phyloP scores from a whole-genome alignment of 1,139 yeast genomes.

The Nakaseomyces nivariensis region DNA sequence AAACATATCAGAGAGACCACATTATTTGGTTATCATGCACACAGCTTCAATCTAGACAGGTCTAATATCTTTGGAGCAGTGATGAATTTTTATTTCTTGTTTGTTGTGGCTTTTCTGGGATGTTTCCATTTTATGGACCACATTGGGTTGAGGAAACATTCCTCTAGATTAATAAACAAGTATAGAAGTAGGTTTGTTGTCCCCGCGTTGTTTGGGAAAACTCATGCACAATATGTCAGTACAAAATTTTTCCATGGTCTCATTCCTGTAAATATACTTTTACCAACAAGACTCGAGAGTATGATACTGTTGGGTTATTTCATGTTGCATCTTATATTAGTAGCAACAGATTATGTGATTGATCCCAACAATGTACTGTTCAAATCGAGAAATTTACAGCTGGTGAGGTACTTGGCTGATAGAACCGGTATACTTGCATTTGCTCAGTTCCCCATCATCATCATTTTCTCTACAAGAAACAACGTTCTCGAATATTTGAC shows the following conservation, averaged over 20 bases:
- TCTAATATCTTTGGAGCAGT: conserved; percentile 11
- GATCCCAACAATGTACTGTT: conserved; percentile 37
- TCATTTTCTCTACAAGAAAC: conserved; percentile 53
- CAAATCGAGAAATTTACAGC: conserved; percentile 34
- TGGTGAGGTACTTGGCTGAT: conserved; percentile 32
- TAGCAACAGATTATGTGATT: conserved; percentile 31
- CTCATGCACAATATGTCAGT: conserved; percentile 14
- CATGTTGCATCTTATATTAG: conserved; percentile 36
- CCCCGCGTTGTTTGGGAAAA: conserved; percentile 11
- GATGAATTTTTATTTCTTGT: conserved; percentile 12
- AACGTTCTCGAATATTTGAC: conserved; percentile 52
- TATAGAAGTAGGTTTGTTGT: conserved; percentile 12
- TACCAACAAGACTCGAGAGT: conserved; percentile 48
- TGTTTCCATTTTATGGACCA: conserved; percentile 9
- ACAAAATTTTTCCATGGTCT: background rate
- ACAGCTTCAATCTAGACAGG: conserved; percentile 14
- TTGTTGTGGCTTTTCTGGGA: conserved; percentile 7
- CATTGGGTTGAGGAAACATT: conserved; percentile 7
- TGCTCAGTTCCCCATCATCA: conserved; percentile 40
- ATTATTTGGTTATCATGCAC: conserved; percentile 13
- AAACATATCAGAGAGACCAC: conserved; percentile 6
- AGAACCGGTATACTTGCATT: conserved; percentile 46
- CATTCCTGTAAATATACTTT: conserved; percentile 11
- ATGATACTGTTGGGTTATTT: conserved; percentile 40
- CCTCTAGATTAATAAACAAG: conserved; percentile 10